Percentiles rank a stretch among this genome's conserved stretches.
Conservation (phyloP, 805 yeast genomes). For the Jamesozyma piceae region DNA sequence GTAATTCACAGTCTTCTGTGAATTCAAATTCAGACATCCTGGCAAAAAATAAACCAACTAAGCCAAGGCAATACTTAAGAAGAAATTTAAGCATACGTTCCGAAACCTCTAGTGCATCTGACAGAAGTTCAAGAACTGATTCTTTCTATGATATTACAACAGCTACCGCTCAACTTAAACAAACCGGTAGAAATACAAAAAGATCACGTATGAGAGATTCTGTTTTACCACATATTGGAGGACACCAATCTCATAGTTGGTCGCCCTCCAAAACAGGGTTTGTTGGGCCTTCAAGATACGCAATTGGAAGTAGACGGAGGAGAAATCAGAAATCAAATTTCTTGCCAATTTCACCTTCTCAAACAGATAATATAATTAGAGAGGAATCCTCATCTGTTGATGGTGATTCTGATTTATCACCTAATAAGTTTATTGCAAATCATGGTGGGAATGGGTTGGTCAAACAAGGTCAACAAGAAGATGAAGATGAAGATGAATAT, state of each 20-base stretch:
- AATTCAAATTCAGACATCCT: conserved; percentile 9
- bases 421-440: not conserved
- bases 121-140: conserved; percentile 33
- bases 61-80: conserved; percentile 17
- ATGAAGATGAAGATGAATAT: not conserved
- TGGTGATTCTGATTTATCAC: conserved; percentile 2
- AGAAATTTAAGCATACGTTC: conserved; percentile 32
- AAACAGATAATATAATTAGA: conserved; percentile 24
- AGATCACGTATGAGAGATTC: conserved; percentile 14
- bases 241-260: conserved; percentile 4
- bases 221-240: conserved; percentile 19
- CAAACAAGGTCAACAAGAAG: conserved; percentile 4
- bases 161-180: conserved; percentile 19
- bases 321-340: conserved; percentile 19
- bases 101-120: conserved; percentile 33
- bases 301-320: conserved; percentile 11
- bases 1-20: conserved; percentile 13
- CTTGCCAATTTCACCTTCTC: conserved; percentile 11
- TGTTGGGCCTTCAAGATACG: conserved; percentile 9
- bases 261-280: conserved; percentile 9
- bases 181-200: conserved; percentile 8
- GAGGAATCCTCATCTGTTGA: conserved; percentile 22
- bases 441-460: conserved; percentile 1
- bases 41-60: not conserved
- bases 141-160: conserved; percentile 35